Base-by-base conservation (phyloP, 2,329 filamentous ascomycete genomes). In the Cucurbitaria berberidis region DNA sequence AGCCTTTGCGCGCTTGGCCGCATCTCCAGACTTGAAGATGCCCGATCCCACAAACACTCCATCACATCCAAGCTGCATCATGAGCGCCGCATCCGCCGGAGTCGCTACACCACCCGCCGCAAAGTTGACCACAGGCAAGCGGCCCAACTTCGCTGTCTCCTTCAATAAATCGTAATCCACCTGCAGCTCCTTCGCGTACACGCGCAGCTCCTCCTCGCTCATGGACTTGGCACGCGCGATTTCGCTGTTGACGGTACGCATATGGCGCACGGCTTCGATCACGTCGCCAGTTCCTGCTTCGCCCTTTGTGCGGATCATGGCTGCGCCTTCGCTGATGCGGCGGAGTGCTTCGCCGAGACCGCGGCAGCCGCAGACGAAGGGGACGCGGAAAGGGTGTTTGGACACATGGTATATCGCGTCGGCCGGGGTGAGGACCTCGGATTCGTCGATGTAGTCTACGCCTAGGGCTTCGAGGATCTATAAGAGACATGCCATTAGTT, bases 91-190 rank as follows among this genome's bases (percentile, higher is more conserved):
- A 77, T 99, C 95, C 0, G 95, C 95, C 0, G 95, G 95, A 1
- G 95, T 99, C n/a, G 95, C 95, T n/a, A 99, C 90, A 52, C 95
- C 95, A n/a, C 95, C 95, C 3, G 95, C 95, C 0, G 95, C 95
- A 67, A 99, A 98, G 82, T 98, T 98, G 61, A 99, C 95, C 0
- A 98, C 93, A 2, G 95, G 95, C 48, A 99, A 81, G 45, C 95
- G 84, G 38, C 92, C 92, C 60, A 96, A 82, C 81, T 92, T 86
- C 1, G 92, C 93, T 0, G 91, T 93, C 82, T 96, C 87, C 75
- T 88, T 89, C 29, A 99, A 84, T 57, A 99, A 81, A 8, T 86
- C 85, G 53, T 86, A 90, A 51, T 95, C 89, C 49, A 86, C 87
- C 59, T 88, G 89, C 43, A 97, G 83, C 73, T 96, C 88, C 66